Conservation (phyloP, 208 protist species). For the Trichomonas gallinae region DNA sequence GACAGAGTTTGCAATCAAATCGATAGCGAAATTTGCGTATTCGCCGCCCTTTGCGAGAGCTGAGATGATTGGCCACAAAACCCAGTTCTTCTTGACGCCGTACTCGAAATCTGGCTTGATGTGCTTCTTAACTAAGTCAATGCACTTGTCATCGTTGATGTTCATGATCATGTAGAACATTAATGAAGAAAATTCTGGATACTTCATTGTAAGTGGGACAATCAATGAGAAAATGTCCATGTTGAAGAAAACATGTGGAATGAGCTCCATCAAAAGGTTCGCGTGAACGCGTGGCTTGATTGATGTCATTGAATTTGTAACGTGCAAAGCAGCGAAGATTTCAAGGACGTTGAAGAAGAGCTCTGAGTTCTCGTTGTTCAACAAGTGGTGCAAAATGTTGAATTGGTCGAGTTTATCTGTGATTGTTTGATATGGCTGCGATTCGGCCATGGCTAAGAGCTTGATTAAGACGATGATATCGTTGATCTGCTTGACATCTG, state of each 20-base stretch:
- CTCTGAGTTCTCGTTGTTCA: neutral
- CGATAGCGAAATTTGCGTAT: neutral
- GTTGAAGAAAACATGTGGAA: neutral
- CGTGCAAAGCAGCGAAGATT: neutral
- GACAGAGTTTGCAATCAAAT: neutral
- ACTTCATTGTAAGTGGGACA: neutral
- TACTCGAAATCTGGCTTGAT: neutral
- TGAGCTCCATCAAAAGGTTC: neutral
- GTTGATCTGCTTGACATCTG: neutral
- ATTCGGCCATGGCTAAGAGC: neutral
- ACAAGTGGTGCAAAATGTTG: neutral
- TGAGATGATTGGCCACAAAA: neutral
- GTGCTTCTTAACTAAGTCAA: neutral
- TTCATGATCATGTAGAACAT: neutral
- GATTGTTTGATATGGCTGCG: neutral
- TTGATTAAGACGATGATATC: neutral
- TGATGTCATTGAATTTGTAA: neutral
- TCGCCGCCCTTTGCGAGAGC: neutral
- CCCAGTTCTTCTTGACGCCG: neutral
- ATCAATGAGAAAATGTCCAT: neutral
- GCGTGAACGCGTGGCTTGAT: neutral
- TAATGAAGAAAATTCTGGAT: neutral
- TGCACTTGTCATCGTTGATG: neutral
- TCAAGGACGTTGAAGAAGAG: neutral
- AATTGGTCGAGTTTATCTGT: neutral